A percentile compares a stretch with the other conserved stretches of the same genome.
Evolutionary conservation across 176 grass and related monocot species (phyloP).

Genomic region (Puya raimondii): DNA sequence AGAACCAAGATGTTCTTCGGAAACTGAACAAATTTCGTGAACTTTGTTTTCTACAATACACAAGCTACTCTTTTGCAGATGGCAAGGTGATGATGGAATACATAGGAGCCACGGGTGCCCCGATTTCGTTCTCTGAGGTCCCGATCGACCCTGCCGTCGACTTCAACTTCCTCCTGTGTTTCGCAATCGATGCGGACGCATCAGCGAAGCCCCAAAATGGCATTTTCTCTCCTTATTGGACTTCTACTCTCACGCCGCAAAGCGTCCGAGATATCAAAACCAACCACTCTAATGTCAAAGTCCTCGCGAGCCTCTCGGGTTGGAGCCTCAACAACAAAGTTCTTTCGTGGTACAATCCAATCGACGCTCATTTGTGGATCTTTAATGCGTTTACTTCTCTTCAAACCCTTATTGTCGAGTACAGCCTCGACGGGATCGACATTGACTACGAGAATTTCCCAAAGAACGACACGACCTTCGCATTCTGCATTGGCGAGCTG

Average conservation of each 20-base stretch:
- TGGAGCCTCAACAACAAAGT: constrained; percentile 8
- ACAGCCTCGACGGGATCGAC: constrained; percentile 12
- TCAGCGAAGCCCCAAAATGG: neutral
- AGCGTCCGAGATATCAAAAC: neutral
- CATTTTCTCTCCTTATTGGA: constrained; percentile 9
- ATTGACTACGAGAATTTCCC: constrained; percentile 11
- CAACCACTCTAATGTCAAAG: constrained; percentile 5
- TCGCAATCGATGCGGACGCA: neutral
- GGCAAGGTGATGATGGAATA: constrained; percentile 24
- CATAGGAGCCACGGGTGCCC: constrained; percentile 11
- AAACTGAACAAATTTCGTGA: too few relatives aligned
- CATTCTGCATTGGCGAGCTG: constrained; percentile 8
- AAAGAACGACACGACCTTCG: neutral
- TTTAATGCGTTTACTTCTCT: constrained; percentile 8
- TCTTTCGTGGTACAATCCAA: constrained; percentile 1
- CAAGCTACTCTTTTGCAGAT: constrained; percentile 1
- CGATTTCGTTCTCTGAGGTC: neutral
- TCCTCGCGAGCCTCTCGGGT: constrained; percentile 13
- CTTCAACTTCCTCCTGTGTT: constrained; percentile 19
- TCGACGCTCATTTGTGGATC: neutral
- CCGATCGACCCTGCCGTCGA: constrained; percentile 3
- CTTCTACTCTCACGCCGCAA: constrained; percentile 3
- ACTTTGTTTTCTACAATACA: too few relatives aligned
- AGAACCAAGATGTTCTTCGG: too few relatives aligned
- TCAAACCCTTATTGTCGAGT: neutral